Base-by-base conservation (phyloP, 345 rosid genomes). In the Noccaea bulbosa region DNA sequence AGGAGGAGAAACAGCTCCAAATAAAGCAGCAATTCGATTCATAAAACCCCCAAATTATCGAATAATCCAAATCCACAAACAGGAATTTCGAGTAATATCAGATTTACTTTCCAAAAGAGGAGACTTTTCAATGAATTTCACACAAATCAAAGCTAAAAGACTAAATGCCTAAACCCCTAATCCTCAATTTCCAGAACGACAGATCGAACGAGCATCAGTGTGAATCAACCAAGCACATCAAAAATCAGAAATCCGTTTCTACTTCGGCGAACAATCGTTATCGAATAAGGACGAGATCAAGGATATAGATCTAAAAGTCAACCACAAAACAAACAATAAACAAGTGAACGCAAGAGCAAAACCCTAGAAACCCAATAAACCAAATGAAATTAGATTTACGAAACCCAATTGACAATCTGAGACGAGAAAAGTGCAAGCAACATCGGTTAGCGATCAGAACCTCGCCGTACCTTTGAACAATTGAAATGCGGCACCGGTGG, bases 271-370 rank as follows among this genome's bases (percentile, higher is more conserved):
- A 3, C 0, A 54, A 38, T 38, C 4, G 14, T 1, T 20, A 22
- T n/a, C 5, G 11, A 52, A 75, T 35, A 7, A 53, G 62, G 37
- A 60, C 15, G 35, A 35, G 43, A 68, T 74, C 78, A 74, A 58
- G 48, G 22, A 34, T 16, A 16, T 12, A 52, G 74, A 62, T 75
- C 74, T 61, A 48, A 24, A 69, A 63, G 71, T 70, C 79, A 76
- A 75, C 69, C 54, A 45, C n/a, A 40, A 12, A 62, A 50, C 70
- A 6, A 63, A 64, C 8, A 41, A 14, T 34, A 63, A 1, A 47
- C 47, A 41, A 40, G 5, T 11, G 41, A 56, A n/a, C 24, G 68
- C 20, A 4, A 35, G 20, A 53, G 27, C 8, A 53, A 47, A 68
- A 16, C 70, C 51, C 44, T 48, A 50, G 56, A 51, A 10, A 38